A percentile compares a stretch with the other conserved stretches of the same genome.
phyloP scores from a whole-genome alignment of 164 flowering plant genomes.

The Pachysandra terminalis region DNA sequence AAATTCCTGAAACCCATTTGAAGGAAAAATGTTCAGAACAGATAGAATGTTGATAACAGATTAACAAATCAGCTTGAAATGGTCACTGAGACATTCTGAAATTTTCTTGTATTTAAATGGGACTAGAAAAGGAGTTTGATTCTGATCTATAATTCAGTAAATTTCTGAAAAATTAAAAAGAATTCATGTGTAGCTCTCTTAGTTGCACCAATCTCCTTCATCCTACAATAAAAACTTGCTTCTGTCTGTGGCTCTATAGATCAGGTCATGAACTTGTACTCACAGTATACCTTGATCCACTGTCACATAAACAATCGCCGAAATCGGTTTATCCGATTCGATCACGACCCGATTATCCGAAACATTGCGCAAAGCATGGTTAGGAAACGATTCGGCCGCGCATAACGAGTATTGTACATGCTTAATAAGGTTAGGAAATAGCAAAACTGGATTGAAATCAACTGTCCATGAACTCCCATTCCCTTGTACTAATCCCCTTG shows the following conservation, averaged over 20 bases:
- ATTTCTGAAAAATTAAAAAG: too few relatives aligned
- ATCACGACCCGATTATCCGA: slow-evolving; percentile 58
- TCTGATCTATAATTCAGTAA: too few relatives aligned
- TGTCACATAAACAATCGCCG: slow-evolving; percentile 48
- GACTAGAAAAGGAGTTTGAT: too few relatives aligned
- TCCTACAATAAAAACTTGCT: neutral
- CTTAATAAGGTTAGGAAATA: slow-evolving; percentile 58
- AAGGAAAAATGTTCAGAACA: too few relatives aligned
- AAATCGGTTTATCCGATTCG: slow-evolving; percentile 45
- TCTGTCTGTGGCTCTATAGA: neutral
- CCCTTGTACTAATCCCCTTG: slow-evolving; percentile 37
- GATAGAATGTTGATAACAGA: too few relatives aligned
- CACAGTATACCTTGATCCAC: slow-evolving; percentile 57
- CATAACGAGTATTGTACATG: slow-evolving; percentile 61
- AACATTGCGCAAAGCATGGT: slow-evolving; percentile 51
- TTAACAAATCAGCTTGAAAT: too few relatives aligned
- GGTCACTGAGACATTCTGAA: too few relatives aligned
- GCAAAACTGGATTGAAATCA: slow-evolving; percentile 47
- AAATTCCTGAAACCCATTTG: too few relatives aligned
- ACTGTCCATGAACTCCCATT: slow-evolving; percentile 63
- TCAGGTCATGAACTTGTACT: slow-evolving; percentile 7
- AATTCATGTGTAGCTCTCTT: too few relatives aligned
- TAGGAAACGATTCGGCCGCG: slow-evolving; percentile 39
- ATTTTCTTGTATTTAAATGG: too few relatives aligned
- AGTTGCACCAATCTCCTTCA: neutral